Percentiles rank a stretch among this genome's conserved stretches.
Conservation (phyloP, 768 basidiomycete species). For the Trametes meyenii region DNA sequence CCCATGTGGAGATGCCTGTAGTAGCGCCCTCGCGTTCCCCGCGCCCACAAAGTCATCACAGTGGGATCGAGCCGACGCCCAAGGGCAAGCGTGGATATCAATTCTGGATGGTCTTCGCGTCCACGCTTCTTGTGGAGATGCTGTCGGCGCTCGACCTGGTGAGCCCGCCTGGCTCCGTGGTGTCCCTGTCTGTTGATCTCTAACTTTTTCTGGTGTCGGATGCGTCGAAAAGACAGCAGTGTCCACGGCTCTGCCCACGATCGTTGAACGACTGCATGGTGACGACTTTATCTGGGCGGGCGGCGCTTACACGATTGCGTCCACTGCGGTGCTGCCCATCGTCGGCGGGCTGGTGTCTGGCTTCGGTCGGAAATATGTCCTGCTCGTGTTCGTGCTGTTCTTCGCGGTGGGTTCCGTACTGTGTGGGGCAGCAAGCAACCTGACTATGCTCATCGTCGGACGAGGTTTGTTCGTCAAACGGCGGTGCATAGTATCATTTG, state of each 20-base stretch:
- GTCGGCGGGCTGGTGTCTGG: slow-evolving; percentile 32
- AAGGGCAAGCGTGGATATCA: slow-evolving; percentile 13
- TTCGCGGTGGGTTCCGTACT: slow-evolving; percentile 45
- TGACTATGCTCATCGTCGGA: slow-evolving; percentile 45
- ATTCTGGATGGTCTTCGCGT: slow-evolving; percentile 22
- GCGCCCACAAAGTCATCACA: neutral
- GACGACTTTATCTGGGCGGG: slow-evolving; percentile 33
- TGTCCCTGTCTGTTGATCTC: neutral
- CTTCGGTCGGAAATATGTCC: slow-evolving; percentile 21
- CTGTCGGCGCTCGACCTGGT: slow-evolving; percentile 23
- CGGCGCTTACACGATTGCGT: slow-evolving; percentile 39
- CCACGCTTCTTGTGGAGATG: slow-evolving; percentile 15
- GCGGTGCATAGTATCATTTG: neutral
- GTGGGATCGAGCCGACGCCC: neutral
- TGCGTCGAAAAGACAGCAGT: slow-evolving; percentile 17
- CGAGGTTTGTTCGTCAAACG: slow-evolving; percentile 24
- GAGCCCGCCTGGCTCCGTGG: neutral
- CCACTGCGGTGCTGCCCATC: slow-evolving; percentile 40
- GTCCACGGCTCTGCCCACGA: slow-evolving; percentile 27
- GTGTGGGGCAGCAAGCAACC: slow-evolving; percentile 41
- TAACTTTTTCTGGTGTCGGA: neutral
- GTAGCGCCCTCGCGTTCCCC: too few relatives aligned
- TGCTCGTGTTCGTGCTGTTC: slow-evolving; percentile 34
- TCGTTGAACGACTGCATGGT: slow-evolving; percentile 23
- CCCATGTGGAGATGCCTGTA: neutral